Conservation (phyloP, 805 yeast species). For the Monosporozyma solicola region DNA sequence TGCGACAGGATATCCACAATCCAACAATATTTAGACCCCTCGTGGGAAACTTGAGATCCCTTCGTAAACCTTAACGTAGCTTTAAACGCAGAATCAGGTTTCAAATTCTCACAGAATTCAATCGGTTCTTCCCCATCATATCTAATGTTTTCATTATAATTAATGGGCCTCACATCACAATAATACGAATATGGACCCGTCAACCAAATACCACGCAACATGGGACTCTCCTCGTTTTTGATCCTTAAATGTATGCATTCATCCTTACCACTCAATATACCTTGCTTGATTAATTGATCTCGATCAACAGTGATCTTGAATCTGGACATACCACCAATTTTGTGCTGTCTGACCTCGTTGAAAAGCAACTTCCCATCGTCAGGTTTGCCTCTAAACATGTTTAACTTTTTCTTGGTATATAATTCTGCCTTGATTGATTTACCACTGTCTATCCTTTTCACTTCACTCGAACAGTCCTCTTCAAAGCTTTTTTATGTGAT, state of each 20-base stretch:
- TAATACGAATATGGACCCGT: constrained; percentile 87
- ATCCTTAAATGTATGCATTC: constrained; percentile 36
- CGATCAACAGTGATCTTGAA: constrained; percentile 19
- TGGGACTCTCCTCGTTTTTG: constrained; percentile 60
- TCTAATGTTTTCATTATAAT: constrained; percentile 45
- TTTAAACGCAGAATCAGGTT: constrained; percentile 64
- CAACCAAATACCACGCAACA: constrained; percentile 72
- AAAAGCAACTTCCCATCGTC: constrained; percentile 13
- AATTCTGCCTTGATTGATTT: neutral
- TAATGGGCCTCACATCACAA: constrained; percentile 65
- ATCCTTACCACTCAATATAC: constrained; percentile 7
- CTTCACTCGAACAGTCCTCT: no score
- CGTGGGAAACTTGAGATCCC: constrained; percentile 24
- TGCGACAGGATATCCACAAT: constrained; percentile 74
- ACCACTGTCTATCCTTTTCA: no score
- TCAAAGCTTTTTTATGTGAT: neutral
- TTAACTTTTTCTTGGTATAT: no score
- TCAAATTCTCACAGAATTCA: constrained; percentile 44
- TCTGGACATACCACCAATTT: constrained; percentile 25
- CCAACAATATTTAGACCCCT: constrained; percentile 49
- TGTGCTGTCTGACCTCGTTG: constrained; percentile 15
- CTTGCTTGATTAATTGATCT: constrained; percentile 8
- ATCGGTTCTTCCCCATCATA: constrained; percentile 32
- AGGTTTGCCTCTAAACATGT: neutral
- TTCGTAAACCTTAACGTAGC: constrained; percentile 44